phyloP scores from a whole-genome alignment of 441 rosid genomes.

The Pelargonium cotyledonis region DNA sequence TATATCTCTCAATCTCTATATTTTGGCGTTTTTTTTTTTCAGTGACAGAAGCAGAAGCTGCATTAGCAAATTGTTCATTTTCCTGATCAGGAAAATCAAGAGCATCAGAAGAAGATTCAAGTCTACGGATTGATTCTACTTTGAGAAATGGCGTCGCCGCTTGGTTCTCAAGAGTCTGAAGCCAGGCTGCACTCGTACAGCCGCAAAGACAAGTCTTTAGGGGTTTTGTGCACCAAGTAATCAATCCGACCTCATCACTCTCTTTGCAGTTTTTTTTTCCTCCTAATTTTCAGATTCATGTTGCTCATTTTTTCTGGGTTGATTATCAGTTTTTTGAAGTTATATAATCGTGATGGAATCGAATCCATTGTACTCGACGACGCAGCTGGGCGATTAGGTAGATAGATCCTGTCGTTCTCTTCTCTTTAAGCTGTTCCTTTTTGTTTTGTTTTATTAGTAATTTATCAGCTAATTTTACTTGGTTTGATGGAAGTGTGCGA shows the following conservation, averaged over 20 bases:
- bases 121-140: neutral
- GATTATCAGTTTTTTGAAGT: slow-evolving; percentile 46
- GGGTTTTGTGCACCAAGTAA: slow-evolving; percentile 67
- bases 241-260: neutral
- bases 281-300: neutral
- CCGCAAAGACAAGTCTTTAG: slow-evolving; percentile 77
- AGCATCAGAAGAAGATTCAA: neutral
- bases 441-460: neutral
- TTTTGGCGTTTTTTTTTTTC: no score
- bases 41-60: neutral
- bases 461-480: neutral
- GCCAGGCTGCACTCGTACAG: slow-evolving; percentile 36
- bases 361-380: slow-evolving; percentile 64
- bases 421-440: neutral
- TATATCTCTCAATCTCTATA: no score
- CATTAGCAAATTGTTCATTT: neutral
- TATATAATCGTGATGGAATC: slow-evolving; percentile 45
- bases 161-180: slow-evolving; percentile 33
- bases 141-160: slow-evolving; percentile 22
- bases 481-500: neutral
- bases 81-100: neutral
- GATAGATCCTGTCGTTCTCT: neutral
- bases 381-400: slow-evolving; percentile 61
- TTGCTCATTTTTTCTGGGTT: neutral
- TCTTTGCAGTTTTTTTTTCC: neutral